A percentile compares a stretch with the other conserved stretches of the same genome.
These are phyloP conservation scores for Skeletonema grethae DNA, from an alignment of 108 stramenopile genomes.

Conservation along the genomic window DNA sequence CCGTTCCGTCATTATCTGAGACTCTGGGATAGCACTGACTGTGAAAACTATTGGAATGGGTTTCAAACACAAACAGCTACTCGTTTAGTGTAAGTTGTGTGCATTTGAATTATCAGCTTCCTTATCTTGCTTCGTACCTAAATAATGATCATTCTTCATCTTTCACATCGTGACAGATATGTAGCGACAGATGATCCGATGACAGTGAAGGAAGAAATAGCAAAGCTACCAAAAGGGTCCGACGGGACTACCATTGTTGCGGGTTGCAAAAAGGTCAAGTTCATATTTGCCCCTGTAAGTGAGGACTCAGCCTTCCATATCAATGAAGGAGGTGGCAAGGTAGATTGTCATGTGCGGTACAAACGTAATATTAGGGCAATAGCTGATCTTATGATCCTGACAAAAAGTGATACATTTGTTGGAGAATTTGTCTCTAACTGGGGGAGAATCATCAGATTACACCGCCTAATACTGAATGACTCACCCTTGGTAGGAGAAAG, in stretches of 20 bases:
- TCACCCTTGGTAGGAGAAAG: background rate
- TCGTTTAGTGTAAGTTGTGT: background rate
- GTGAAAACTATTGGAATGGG: background rate
- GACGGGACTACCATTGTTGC: slow-evolving; percentile 6
- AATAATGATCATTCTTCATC: background rate
- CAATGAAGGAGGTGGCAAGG: slow-evolving; percentile 2
- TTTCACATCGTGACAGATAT: slow-evolving; percentile 2
- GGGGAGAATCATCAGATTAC: slow-evolving; percentile 7
- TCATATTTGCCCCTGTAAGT: background rate
- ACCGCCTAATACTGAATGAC: background rate
- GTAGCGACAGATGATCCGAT: slow-evolving; percentile 38
- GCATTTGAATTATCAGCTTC: background rate
- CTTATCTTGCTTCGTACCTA: background rate
- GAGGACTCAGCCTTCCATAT: background rate
- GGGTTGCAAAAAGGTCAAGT: slow-evolving; percentile 5
- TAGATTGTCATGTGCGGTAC: background rate
- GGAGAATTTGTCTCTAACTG: background rate
- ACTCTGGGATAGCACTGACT: slow-evolving; percentile 13
- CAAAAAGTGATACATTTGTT: background rate
- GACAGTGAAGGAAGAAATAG: slow-evolving; percentile 26
- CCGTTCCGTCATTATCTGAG: slow-evolving; percentile 37
- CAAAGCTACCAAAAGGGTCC: slow-evolving; percentile 31
- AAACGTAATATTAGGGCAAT: background rate
- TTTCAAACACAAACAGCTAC: background rate
- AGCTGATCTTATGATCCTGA: background rate